These are phyloP conservation scores for Schrenkiella parvula DNA, from an alignment of 345 rosid species.

Conservation along the genomic window DNA sequence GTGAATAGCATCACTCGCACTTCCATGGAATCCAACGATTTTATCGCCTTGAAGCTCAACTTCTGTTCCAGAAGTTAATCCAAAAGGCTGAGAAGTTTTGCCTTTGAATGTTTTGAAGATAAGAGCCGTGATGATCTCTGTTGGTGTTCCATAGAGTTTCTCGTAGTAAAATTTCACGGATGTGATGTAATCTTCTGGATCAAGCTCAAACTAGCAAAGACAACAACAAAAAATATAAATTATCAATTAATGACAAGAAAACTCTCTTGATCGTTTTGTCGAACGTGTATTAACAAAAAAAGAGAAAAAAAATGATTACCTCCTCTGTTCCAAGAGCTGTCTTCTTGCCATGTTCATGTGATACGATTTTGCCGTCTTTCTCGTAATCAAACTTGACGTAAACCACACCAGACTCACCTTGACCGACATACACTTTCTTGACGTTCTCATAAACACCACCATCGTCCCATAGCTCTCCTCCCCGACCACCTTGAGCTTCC, in stretches of 20 bases:
- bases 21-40: constrained; percentile 35
- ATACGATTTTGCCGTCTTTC: constrained; percentile 24
- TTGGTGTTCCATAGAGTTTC: constrained; percentile 12
- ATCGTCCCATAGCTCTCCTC: constrained; percentile 2
- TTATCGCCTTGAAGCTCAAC: constrained; percentile 23
- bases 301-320: background rate
- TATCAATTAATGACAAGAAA: background rate
- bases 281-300: background rate
- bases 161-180: constrained; percentile 25
- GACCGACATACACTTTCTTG: constrained; percentile 30
- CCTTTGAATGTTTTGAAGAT: constrained; percentile 26
- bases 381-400: constrained; percentile 30
- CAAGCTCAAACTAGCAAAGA: constrained; percentile 23
- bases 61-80: constrained; percentile 13
- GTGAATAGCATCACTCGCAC: constrained; percentile 15
- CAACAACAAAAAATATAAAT: background rate
- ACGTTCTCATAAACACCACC: constrained; percentile 10
- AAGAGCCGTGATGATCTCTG: constrained; percentile 15
- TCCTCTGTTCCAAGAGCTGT: constrained; percentile 19
- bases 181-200: constrained; percentile 22
- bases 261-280: background rate
- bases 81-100: constrained; percentile 25
- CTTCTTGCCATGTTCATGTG: constrained; percentile 31
- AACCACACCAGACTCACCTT: constrained; percentile 31
- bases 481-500: constrained; percentile 10